These are phyloP conservation scores for Tylopilus balloui DNA, from an alignment of 768 basidiomycete species.

Conservation along the genomic window DNA sequence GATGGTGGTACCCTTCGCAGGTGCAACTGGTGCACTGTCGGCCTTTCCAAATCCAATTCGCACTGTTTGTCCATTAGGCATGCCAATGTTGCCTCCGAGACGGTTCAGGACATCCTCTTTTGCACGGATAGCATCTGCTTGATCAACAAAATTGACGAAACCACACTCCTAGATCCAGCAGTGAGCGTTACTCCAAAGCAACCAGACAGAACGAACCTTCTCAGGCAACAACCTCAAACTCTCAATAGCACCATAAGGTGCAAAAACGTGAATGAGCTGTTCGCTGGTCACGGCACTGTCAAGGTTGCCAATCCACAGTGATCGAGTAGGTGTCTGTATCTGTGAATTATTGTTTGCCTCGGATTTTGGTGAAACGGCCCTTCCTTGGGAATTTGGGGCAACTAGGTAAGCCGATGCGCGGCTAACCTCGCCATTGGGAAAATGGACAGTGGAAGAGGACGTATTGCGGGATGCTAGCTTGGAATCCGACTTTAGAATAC, in stretches of 20 bases:
- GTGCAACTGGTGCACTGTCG: conserved; percentile 90
- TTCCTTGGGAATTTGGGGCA: conserved; percentile 63
- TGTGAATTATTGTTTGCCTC: conserved; percentile 62
- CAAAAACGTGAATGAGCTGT: conserved; percentile 92
- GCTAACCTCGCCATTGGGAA: conserved; percentile 58
- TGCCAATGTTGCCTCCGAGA: conserved; percentile 88
- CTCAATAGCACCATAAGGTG: conserved; percentile 96
- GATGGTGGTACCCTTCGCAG: conserved; percentile 67
- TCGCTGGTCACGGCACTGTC: conserved; percentile 93
- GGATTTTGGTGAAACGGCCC: conserved; percentile 80
- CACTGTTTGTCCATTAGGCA: conserved; percentile 93
- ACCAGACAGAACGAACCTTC: conserved; percentile 55
- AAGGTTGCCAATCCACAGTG: conserved; percentile 97
- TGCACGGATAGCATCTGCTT: conserved; percentile 92
- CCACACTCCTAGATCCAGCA: conserved; percentile 78
- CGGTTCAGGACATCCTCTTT: conserved; percentile 97
- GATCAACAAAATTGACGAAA: conserved; percentile 98
- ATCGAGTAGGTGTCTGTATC: conserved; percentile 90
- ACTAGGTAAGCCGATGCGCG: conserved; percentile 64
- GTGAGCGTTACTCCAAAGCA: conserved; percentile 15
- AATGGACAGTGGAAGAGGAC: conserved; percentile 55
- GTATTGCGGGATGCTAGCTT: conserved; percentile 47
- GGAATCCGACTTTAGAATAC: conserved; percentile 56
- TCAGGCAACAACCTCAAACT: conserved; percentile 91
- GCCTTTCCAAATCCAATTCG: conserved; percentile 98